phyloP scores from a whole-genome alignment of 345 rosid species.

The Gossypium sturtianum region DNA sequence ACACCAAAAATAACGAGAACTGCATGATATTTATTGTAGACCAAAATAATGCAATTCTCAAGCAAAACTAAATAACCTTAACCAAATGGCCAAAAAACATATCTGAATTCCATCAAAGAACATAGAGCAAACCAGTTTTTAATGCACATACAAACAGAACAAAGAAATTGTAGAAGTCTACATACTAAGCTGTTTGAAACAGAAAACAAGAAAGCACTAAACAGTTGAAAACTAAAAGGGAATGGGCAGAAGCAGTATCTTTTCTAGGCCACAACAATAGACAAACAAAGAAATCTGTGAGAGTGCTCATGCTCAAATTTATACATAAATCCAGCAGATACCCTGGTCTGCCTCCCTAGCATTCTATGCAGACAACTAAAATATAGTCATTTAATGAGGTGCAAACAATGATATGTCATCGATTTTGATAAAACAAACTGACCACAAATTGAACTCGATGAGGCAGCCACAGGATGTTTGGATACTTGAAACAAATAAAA shows the following conservation, averaged over 20 bases:
- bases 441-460: background rate
- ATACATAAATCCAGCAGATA: background rate
- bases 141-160: background rate
- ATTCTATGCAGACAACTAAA: background rate
- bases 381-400: background rate
- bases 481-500: background rate
- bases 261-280: background rate
- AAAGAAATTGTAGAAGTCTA: background rate
- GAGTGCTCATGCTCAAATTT: background rate
- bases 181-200: background rate
- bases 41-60: background rate
- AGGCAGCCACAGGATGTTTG: background rate
- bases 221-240: background rate
- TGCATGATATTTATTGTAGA: background rate
- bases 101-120: background rate
- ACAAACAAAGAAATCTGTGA: background rate
- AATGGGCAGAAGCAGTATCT: background rate
- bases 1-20: background rate
- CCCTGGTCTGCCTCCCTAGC: background rate
- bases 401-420: background rate
- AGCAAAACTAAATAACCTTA: background rate
- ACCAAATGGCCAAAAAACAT: background rate
- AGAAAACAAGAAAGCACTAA: background rate
- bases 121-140: background rate
- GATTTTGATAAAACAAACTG: conserved; percentile 3